Base-by-base conservation (phyloP, 768 basidiomycete genomes). In the Collybiopsis luxurians region DNA sequence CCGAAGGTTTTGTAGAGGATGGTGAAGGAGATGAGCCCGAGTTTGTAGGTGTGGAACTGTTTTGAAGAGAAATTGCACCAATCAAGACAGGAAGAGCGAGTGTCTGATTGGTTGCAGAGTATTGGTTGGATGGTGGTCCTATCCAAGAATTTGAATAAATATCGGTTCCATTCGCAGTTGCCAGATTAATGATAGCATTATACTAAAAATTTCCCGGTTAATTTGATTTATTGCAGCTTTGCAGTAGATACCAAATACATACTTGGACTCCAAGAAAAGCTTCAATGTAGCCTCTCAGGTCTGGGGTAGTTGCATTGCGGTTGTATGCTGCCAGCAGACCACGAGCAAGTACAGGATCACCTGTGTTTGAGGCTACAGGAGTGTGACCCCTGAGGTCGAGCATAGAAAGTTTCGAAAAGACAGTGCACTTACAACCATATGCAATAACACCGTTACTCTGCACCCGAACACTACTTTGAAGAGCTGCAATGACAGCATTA, bases 181-280 rank as follows among this genome's bases (percentile, higher is more conserved):
- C 59, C 28, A 56, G 49, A 13, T 62, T 55, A 19, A 47, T 40
- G 28, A 62, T 45, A 39, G 61, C 61, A 39, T 61, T 61, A 46
- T 56, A 61, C 61, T 61, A 52, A 43, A 43, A 43, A 55, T 30
- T 56, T n/a, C 30, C 21, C 7, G n/a, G n/a, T n/a, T n/a, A n/a
- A n/a, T n/a, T n/a, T n/a, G n/a, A n/a, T n/a, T n/a, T n/a, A n/a
- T n/a, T n/a, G n/a, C 26, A 31, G 23, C n/a, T 47, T 50, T 40
- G 28, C 31, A 45, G 27, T 26, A 39, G 38, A 48, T 51, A 2
- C 2, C 26, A 40, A 43, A 24, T 9, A 19, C 53, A 46, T 45
- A 60, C 59, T 56, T 60, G 59, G 13, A 60, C 59, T 7, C 31
- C 51, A 17, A 60, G 15, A 30, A 52, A 60, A n/a, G 51, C 56